Evolutionary conservation across 768 basidiomycete species (phyloP).

Genomic region (Phylloporus rhodoxanthus): DNA sequence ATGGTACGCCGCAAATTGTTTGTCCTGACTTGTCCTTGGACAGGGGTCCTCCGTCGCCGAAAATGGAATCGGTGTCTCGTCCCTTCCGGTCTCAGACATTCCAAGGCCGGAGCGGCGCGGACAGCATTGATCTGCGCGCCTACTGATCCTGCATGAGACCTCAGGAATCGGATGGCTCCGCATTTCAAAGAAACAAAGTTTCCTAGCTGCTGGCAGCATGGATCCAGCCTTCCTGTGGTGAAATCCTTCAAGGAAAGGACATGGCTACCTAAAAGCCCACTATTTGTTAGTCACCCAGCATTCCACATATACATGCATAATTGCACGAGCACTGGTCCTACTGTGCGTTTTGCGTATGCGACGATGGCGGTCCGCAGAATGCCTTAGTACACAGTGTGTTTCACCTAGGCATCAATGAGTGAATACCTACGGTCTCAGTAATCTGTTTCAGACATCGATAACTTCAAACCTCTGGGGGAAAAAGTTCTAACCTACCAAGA

Average conservation of each 20-base stretch:
- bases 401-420: slow-evolving; percentile 40
- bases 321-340: no score
- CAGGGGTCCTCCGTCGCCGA: slow-evolving; percentile 15
- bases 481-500: no score
- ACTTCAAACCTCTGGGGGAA: no score
- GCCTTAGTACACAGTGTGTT: slow-evolving; percentile 45
- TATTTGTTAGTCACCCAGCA: neutral
- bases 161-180: slow-evolving; percentile 8
- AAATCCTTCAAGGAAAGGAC: no score
- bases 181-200: no score
- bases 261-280: no score
- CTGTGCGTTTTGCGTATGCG: slow-evolving; percentile 1
- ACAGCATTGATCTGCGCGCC: slow-evolving; percentile 19
- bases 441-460: slow-evolving; percentile 22
- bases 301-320: neutral
- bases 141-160: slow-evolving; percentile 5
- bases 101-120: no score
- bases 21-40: slow-evolving; percentile 2
- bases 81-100: slow-evolving; percentile 7
- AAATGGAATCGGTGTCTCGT: slow-evolving; percentile 2
- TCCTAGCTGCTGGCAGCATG: slow-evolving; percentile 10
- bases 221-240: no score
- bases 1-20: slow-evolving; percentile 9
- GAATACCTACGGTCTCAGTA: slow-evolving; percentile 42
- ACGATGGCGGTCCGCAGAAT: slow-evolving; percentile 36